phyloP scores from a whole-genome alignment of 129 eudicot species.

The Centrapalus pauciflorus region DNA sequence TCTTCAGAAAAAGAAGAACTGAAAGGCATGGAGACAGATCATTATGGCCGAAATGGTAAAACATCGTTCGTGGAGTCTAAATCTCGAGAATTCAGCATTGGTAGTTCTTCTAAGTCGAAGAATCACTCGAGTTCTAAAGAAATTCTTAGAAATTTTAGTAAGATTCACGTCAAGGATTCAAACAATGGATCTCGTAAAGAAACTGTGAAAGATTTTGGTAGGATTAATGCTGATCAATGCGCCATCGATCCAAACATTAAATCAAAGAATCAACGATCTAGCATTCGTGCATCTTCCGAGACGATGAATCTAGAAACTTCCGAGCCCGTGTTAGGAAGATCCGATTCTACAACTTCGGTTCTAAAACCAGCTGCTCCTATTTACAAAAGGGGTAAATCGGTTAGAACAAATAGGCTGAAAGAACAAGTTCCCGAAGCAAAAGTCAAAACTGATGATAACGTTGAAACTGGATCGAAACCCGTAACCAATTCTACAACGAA shows the following conservation, averaged over 20 bases:
- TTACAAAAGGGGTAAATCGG: constrained; percentile 70
- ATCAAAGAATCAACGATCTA: constrained; percentile 25
- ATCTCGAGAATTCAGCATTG: constrained; percentile 20
- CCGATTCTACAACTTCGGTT: constrained; percentile 21
- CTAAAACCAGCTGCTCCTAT: constrained; percentile 26
- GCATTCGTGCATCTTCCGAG: constrained; percentile 16
- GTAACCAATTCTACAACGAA: constrained; percentile 5
- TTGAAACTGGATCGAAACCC: constrained; percentile 4
- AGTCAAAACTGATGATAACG: constrained; percentile 24
- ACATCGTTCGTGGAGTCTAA: constrained; percentile 21
- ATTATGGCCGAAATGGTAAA: constrained; percentile 17
- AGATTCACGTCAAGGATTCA: too few relatives aligned
- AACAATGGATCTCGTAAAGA: too few relatives aligned
- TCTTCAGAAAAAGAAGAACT: constrained; percentile 27
- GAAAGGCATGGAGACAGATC: constrained; percentile 6
- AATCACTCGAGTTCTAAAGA: constrained; percentile 20
- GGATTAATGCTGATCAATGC: constrained; percentile 4
- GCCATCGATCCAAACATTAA: not conserved
- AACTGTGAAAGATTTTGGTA: constrained; percentile 1
- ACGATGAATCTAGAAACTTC: constrained; percentile 10
- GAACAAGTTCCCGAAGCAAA: constrained; percentile 31
- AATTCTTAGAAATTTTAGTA: not conserved
- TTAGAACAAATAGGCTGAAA: constrained; percentile 60
- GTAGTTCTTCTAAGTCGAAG: constrained; percentile 30
- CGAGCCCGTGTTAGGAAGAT: constrained; percentile 1